phyloP scores from a whole-genome alignment of 352 stramenopile species.

The Phytophthora capsici region DNA sequence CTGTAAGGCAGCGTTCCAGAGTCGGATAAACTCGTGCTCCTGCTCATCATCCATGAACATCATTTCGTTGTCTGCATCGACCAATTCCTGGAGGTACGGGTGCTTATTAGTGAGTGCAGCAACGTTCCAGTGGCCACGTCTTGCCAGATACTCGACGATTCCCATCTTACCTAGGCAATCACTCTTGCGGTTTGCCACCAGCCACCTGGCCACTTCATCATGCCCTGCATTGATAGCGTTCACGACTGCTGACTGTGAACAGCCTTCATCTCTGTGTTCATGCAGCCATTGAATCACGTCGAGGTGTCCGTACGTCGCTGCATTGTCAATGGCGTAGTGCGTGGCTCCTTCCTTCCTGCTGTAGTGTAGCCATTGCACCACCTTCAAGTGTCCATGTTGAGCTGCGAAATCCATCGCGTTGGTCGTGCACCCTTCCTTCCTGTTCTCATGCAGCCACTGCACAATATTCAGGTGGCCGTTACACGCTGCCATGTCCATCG shows the following conservation, averaged over 20 bases:
- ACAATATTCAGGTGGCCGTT: conserved; percentile 64
- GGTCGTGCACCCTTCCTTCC: conserved; percentile 60
- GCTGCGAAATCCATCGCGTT: conserved; percentile 77
- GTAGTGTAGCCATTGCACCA: conserved; percentile 67
- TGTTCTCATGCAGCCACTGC: conserved; percentile 67
- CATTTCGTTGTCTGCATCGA: conserved; percentile 29
- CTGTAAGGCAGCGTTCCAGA: conserved; percentile 8
- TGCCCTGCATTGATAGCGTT: conserved; percentile 69
- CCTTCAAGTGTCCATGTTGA: conserved; percentile 56
- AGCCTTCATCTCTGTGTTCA: conserved; percentile 59
- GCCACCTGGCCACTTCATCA: conserved; percentile 59
- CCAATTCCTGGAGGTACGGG: conserved; percentile 36
- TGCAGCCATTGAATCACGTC: conserved; percentile 63
- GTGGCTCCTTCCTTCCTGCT: conserved; percentile 62
- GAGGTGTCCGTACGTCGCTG: conserved; percentile 53
- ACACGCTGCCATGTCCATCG: conserved; percentile 67
- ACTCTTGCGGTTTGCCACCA: conserved; percentile 51
- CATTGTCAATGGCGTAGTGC: conserved; percentile 64
- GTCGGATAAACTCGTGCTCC: conserved; percentile 22
- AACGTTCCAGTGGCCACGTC: conserved; percentile 39
- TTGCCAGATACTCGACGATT: conserved; percentile 47
- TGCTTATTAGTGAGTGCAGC: conserved; percentile 41
- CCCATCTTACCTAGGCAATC: conserved; percentile 43
- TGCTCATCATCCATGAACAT: conserved; percentile 28
- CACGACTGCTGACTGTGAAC: conserved; percentile 69